Base-by-base conservation (phyloP, 2,329 filamentous ascomycete species). In the Ascosphaera apis region DNA sequence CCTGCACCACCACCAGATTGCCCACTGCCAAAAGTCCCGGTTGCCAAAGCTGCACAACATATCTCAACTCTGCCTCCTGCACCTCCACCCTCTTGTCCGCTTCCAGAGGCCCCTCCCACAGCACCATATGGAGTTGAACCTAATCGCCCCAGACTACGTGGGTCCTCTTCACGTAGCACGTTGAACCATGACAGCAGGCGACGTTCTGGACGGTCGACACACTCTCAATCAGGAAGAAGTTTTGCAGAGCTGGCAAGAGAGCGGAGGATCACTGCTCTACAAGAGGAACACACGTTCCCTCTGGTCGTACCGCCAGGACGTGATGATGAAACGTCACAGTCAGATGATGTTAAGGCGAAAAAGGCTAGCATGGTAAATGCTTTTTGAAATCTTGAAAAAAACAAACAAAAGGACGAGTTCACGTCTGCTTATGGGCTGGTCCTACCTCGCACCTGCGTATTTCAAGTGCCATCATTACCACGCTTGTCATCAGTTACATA, bases 1-100 rank as follows among this genome's bases (percentile, higher is more conserved):
- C 41, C 43, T 4, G 43, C 46, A 3, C 47, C 47, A 8, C 47
- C 47, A 6, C 47, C 47, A 16, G 39, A 46, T 33, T 45, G 42
- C n/a, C 47, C 47, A 7, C 39, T 50, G 2, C 47, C 47, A 5
- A 41, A 43, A 31, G 40, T 48, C 7, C 47, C 47, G 12, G 33
- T 40, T 12, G 36, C 30, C 35, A 12, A 18, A 15, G 6, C 4
- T 33, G 31, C 31, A 9, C 13, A 17, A n/a, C 13, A 9, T 18
- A 17, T 38, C 2, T 23, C 34, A 15, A 19, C 36, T 3, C 38
- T 37, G 17, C 35, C 35, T 13, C 34, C 37, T 12, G 34, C 18
- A 23, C 27, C 34, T 9, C 15, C 27, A 13, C 34, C 21, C 3
- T 17, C 13, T 33, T 9, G 13, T 21, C 15, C 31, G 5, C 18